Base-by-base conservation (phyloP, 805 yeast genomes). In the Ogataea polymorpha region DNA sequence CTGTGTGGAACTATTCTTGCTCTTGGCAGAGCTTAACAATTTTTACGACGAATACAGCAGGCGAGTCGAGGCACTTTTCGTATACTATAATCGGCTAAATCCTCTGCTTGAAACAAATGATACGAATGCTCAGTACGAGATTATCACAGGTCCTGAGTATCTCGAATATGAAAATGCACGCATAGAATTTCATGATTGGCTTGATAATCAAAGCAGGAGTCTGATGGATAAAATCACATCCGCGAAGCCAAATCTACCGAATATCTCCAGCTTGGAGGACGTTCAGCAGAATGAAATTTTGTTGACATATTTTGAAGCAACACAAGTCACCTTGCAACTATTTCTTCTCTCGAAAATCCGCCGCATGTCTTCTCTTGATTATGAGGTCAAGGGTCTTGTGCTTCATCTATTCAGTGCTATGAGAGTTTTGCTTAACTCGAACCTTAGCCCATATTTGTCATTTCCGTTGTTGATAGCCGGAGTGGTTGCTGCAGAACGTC, bases 391-490 rank as follows among this genome's bases (percentile, higher is more conserved):
- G 23, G 41, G 54, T 10, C 13, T 54, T 23, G 15, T 53, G 18
- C 16, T 54, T 18, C 48, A 49, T 29, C 24, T 54, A n/a, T 51
- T 50, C 24, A 40, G 50, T 20, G 31, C 46, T 9, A 41, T 55
- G 46, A 31, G 48, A 27, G 42, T 36, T 8, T 41, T 56, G 6
- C 15, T 44, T 1, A 31, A 23, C 6, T 43, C 51, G 1, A 40
- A 35, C 21, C 42, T 55, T 17, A 41, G 33, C 15, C 33, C 47
- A n/a, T 43, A 49, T 29, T 23, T 56, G 17, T 32, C 52, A 4
- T 55, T 56, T 31, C 51, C 61, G 3, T 37, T 56, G 11, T 35
- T 56, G 3, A 49, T 56, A 5, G 44, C 49, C 3, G 61, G 59
- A 2, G 59, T 58, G 2, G 53, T 54, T 4, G 58, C 58, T 14